phyloP scores from a whole-genome alignment of 495 filamentous ascomycete genomes.

The Penicillium salamii region DNA sequence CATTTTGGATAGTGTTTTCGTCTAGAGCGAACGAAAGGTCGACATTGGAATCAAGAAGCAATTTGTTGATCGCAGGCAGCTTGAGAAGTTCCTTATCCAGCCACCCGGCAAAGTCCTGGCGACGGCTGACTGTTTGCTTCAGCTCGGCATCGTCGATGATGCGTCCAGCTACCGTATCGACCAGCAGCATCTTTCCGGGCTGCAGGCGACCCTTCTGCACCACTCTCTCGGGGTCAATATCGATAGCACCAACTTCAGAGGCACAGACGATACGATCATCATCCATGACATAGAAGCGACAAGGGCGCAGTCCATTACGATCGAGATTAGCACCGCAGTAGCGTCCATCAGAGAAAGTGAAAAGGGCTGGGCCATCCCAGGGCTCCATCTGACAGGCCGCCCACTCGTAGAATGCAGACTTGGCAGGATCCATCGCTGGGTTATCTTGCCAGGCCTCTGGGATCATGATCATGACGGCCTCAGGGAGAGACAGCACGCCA shows the following conservation, averaged over 20 bases:
- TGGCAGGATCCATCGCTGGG: slow-evolving; percentile 84
- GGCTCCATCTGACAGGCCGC: slow-evolving; percentile 99
- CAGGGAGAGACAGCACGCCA: slow-evolving; percentile 91
- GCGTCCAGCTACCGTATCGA: slow-evolving; percentile 91
- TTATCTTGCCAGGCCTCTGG: slow-evolving; percentile 99
- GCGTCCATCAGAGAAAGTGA: slow-evolving; percentile 96
- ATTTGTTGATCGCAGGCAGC: slow-evolving; percentile 66
- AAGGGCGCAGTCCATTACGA: slow-evolving; percentile 93
- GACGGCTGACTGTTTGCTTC: slow-evolving; percentile 81
- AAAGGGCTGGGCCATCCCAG: slow-evolving; percentile 97
- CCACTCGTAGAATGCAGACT: slow-evolving; percentile 99
- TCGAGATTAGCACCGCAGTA: slow-evolving; percentile 99
- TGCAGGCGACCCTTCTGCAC: slow-evolving; percentile 94
- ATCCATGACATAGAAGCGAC: slow-evolving; percentile 96
- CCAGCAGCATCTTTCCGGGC: slow-evolving; percentile 95
- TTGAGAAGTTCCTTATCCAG: slow-evolving; percentile 83
- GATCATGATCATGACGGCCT: slow-evolving; percentile 99
- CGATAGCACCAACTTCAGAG: slow-evolving; percentile 95
- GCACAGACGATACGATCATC: slow-evolving; percentile 99
- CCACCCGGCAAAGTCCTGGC: slow-evolving; percentile 87
- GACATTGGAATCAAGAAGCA: slow-evolving; percentile 55
- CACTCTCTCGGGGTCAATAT: slow-evolving; percentile 84
- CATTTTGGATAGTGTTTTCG: slow-evolving; percentile 74
- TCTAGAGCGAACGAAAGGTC: slow-evolving; percentile 67
- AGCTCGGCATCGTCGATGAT: slow-evolving; percentile 96